Evolutionary conservation across 768 basidiomycete genomes (phyloP), one percentile per base, ranked within the genome.

Genomic region (Auriscalpium vulgare): DNA sequence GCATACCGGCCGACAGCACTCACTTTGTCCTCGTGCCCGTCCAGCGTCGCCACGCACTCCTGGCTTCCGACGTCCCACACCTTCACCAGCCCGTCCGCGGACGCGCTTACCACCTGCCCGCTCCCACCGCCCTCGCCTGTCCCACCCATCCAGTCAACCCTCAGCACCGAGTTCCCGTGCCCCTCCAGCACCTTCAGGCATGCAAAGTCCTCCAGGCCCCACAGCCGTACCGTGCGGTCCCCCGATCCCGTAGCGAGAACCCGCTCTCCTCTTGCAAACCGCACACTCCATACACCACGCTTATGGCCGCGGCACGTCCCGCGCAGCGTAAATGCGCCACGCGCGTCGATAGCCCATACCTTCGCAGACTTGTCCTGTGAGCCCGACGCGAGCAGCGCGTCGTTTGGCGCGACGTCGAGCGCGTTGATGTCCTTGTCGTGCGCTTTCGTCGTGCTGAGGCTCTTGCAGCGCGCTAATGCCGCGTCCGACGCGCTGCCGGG

Each of bases 371-470:
- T 88, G 71, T 99, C 97, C 68, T 98, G 97, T 17, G 94, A 97
- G 19, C 93, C 97, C 3, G 95, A 95, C 9, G 85, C 95, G 47
- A 98, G 79, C 56, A 95, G 71, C 57, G 77, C 78, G 68, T 97
- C 91, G 66, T 95, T 91, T 6, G 92, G 94, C 3, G 95, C 77
- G 14, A 98, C 76, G 68, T 98, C 97, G 43, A 99, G 78, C 55
- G 94, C 84, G 69, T 99, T 99, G 73, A 99, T 98, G 71, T 98
- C 97, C 73, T 97, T 98, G 54, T 98, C 97, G 71, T 98, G 97
- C 11, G 94, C 91, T 68, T 88, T 90, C 50, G 86, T 81, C 11
- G 97, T 98, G 37, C 80, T 79, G 37, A 98, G 74, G 59, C 91
- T 91, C 65, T 79, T 83, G 66, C 86, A 87, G 57, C 79, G 83